Evolutionary conservation across 805 yeast genomes (phyloP), one percentile per base, ranked within the genome.

Genomic region (Wickerhamomyces ciferrii): DNA sequence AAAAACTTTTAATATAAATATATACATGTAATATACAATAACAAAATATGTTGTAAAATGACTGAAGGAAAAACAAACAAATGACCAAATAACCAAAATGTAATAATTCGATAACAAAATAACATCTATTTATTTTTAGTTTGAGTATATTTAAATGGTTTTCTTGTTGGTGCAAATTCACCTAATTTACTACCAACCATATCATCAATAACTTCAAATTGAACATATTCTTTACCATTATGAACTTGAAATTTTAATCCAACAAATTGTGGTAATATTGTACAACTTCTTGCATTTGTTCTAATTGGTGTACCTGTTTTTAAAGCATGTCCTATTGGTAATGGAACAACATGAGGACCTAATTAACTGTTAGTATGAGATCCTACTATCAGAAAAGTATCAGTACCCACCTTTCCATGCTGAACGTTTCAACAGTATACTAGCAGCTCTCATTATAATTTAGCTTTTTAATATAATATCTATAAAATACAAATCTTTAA

Each of bases 111-210:
- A 10, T 13, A 29, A 6, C 8, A 14, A 29, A 7, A 29, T 11
- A 11, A 29, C 19, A 32, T 45, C 47, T 52, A 68, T 55, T 69
- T 69, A 49, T 83, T 84, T 74, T 84, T 84, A 31, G 90, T 80
- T 66, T 78, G 86, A 44, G 90, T 86, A 70, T 87, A 90, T 52
- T 78, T 81, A 68, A 87, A 88, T 63, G 84, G 81, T 78, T 88
- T 87, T 68, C 98, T 79, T 1, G 99, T 94, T 45, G 91, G 88
- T 2, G 96, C 96, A 71, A 88, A 94, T 66, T 92, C 97, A 2
- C 99, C 99, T 46, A 94, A 71, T 63, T 92, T 94, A 55, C 83
- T 79, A 18, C 99, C 99, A 49, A 94, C 97, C 99, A 94, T 94
- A 57, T 94, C 94, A 62, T 94, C 97, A 9, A 85, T 79, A 25